Conservation (phyloP, 805 yeast genomes). For the Teunomyces atbi region DNA sequence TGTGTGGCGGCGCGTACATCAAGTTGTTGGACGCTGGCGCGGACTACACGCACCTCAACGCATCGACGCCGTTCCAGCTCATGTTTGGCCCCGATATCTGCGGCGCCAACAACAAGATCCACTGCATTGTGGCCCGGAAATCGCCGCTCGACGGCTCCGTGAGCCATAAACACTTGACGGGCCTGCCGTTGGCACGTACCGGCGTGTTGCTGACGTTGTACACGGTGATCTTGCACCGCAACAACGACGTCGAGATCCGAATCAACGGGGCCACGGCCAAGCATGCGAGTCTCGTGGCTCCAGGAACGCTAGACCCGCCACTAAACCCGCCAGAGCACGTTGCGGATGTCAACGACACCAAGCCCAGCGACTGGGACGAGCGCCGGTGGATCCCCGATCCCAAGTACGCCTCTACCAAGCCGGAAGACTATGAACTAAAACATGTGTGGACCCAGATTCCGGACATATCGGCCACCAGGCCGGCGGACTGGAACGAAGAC, state of each 20-base stretch:
- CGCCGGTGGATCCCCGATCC: slow-evolving; percentile 67
- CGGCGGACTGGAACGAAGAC: slow-evolving; percentile 78
- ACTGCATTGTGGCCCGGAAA: slow-evolving; percentile 64
- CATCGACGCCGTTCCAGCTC: slow-evolving; percentile 72
- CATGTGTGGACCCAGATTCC: slow-evolving; percentile 57
- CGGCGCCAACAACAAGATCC: slow-evolving; percentile 77
- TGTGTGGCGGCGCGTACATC: slow-evolving; percentile 89
- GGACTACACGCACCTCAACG: slow-evolving; percentile 50
- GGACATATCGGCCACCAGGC: slow-evolving; percentile 67
- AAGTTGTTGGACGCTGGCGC: slow-evolving; percentile 58
- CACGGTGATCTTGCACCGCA: slow-evolving; percentile 68
- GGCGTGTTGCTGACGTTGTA: slow-evolving; percentile 64
- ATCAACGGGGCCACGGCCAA: slow-evolving; percentile 72
- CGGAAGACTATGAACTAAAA: slow-evolving; percentile 81
- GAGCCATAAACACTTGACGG: slow-evolving; percentile 66
- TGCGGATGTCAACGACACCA: slow-evolving; percentile 51
- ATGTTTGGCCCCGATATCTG: slow-evolving; percentile 97
- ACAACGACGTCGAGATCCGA: slow-evolving; percentile 74
- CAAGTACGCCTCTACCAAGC: slow-evolving; percentile 49
- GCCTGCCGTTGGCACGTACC: slow-evolving; percentile 65
- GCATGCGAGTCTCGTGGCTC: slow-evolving; percentile 62
- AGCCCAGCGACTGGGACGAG: slow-evolving; percentile 87
- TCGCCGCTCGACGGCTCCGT: slow-evolving; percentile 52
- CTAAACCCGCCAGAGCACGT: slow-evolving; percentile 67
- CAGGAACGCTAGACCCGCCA: slow-evolving; percentile 58